Evolutionary conservation across 139 green algal genomes (phyloP).

Genomic region (Chlorella sorokiniana): DNA sequence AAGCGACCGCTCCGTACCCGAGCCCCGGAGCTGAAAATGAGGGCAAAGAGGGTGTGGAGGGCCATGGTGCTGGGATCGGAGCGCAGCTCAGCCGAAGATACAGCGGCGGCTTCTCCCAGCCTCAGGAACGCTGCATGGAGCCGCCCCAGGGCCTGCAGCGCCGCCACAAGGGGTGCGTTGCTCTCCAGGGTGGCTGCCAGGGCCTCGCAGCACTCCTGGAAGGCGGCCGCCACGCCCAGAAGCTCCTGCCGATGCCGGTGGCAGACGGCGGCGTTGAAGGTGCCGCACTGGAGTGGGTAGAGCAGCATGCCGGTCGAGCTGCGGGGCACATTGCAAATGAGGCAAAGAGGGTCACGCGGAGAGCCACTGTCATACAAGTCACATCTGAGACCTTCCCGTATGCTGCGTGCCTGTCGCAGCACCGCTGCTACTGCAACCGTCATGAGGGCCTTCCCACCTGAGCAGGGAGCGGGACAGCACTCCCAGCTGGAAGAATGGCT

Average conservation of each 20-base stretch:
- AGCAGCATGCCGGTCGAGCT: background rate
- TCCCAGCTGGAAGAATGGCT: background rate
- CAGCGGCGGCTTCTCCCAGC: background rate
- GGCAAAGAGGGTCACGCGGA: no score
- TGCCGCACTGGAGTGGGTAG: background rate
- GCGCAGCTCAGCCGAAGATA: background rate
- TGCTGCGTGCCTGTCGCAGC: no score
- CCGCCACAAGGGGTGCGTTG: background rate
- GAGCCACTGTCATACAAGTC: no score
- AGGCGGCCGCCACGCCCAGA: background rate
- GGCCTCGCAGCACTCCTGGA: background rate
- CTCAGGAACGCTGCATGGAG: background rate
- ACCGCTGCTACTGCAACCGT: background rate
- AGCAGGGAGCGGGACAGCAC: conserved; percentile 10
- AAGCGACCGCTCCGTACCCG: background rate
- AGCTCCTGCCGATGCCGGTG: background rate
- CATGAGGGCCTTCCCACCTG: background rate
- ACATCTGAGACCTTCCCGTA: no score
- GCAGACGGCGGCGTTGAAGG: background rate
- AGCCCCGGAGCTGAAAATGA: background rate
- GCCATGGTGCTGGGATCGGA: background rate
- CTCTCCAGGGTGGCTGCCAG: background rate
- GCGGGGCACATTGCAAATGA: background rate
- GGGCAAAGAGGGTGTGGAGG: background rate
- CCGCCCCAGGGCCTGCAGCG: background rate